Conservation (phyloP, 805 yeast species). For the Wickerhamomyces alni region DNA sequence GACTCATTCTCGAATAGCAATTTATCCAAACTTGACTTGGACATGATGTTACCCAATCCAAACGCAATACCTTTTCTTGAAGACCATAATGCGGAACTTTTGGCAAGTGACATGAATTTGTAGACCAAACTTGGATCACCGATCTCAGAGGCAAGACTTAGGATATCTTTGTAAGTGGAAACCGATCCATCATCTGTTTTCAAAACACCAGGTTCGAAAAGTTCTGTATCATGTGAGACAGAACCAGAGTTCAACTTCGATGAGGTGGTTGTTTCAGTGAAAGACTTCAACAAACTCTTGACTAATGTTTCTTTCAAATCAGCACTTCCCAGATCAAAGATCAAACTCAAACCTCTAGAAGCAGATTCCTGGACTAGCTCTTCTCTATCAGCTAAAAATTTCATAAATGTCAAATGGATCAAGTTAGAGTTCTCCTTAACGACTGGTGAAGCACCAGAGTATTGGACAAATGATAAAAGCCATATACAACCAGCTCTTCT, state of each 20-base stretch:
- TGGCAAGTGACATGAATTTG: slow-evolving; percentile 88
- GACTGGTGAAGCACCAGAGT: slow-evolving; percentile 45
- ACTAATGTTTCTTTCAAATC: slow-evolving; percentile 69
- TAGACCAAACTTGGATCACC: slow-evolving; percentile 94
- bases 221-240: slow-evolving; percentile 70
- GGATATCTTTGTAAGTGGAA: slow-evolving; percentile 85
- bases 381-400: slow-evolving; percentile 72
- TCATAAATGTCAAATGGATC: slow-evolving; percentile 72
- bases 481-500: slow-evolving; percentile 80
- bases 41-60: slow-evolving; percentile 80
- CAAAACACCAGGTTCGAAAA: slow-evolving; percentile 78
- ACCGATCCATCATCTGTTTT: slow-evolving; percentile 81
- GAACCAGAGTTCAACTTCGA: slow-evolving; percentile 52
- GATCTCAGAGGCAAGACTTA: slow-evolving; percentile 84
- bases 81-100: slow-evolving; percentile 84
- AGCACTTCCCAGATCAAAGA: slow-evolving; percentile 70
- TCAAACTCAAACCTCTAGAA: slow-evolving; percentile 75
- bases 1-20: slow-evolving; percentile 47
- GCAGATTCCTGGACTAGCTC: slow-evolving; percentile 92
- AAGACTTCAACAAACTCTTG: slow-evolving; percentile 64
- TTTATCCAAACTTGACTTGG: slow-evolving; percentile 67
- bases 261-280: slow-evolving; percentile 58
- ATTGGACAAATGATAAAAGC: slow-evolving; percentile 76
- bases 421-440: slow-evolving; percentile 42
- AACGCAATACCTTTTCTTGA: slow-evolving; percentile 92